Percentiles rank a stretch among this genome's conserved stretches.
Conservation (phyloP, 2,329 filamentous ascomycete genomes). For the Paecilomyces niveus region DNA sequence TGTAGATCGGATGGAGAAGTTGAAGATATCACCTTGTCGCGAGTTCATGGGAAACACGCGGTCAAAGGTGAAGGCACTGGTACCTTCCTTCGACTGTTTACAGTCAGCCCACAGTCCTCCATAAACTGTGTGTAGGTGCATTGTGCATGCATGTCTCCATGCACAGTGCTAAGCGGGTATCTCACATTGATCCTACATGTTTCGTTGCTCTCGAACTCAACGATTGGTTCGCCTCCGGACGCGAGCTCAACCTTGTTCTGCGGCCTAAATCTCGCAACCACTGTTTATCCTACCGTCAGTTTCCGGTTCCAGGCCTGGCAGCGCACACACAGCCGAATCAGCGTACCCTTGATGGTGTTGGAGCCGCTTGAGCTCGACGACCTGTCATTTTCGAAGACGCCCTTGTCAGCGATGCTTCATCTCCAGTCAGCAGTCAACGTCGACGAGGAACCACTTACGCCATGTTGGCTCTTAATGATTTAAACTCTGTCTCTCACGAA, state of each 20-base stretch:
- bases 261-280: slow-evolving; percentile 94
- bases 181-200: slow-evolving; percentile 77
- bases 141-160: neutral
- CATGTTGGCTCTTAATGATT: slow-evolving; percentile 31
- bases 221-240: slow-evolving; percentile 85
- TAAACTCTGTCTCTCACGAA: neutral
- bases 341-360: slow-evolving; percentile 50
- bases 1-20: slow-evolving; percentile 92
- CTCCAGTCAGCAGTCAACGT: slow-evolving; percentile 1
- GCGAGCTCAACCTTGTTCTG: slow-evolving; percentile 92
- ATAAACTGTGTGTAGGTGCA: neutral
- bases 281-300: slow-evolving; percentile 39
- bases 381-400: slow-evolving; percentile 10
- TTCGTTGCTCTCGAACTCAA: slow-evolving; percentile 79
- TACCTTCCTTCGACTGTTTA: slow-evolving; percentile 68
- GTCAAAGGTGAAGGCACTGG: slow-evolving; percentile 91
- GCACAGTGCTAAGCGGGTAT: neutral
- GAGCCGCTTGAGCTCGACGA: slow-evolving; percentile 23
- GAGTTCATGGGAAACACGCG: slow-evolving; percentile 94
- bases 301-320: neutral
- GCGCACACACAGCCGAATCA: slow-evolving; percentile 1
- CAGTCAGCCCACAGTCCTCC: slow-evolving; percentile 1
- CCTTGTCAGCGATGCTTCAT: slow-evolving; percentile 8
- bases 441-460: slow-evolving; percentile 33
- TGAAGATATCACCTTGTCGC: slow-evolving; percentile 87